phyloP scores from a whole-genome alignment of 345 rosid genomes.

The Eucalyptus camaldulensis region DNA sequence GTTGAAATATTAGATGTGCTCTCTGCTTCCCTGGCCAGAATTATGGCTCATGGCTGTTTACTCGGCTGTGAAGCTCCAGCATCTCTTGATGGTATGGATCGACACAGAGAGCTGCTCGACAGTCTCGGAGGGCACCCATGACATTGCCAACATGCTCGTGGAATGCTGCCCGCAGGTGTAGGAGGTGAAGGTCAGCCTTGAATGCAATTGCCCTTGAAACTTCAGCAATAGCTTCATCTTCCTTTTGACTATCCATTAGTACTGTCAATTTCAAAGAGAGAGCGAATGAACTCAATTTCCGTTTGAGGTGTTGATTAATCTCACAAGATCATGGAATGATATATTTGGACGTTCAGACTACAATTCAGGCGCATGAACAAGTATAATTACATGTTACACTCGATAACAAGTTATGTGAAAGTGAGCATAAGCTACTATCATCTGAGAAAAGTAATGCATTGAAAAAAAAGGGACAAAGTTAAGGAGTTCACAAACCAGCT shows the following conservation, averaged over 20 bases:
- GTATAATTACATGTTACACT: neutral
- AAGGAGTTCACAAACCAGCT: neutral
- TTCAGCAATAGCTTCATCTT: conserved; percentile 83
- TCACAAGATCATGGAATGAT: neutral
- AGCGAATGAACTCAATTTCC: neutral
- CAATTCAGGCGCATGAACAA: neutral
- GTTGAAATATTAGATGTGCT: neutral
- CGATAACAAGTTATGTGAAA: neutral
- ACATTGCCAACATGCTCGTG: conserved; percentile 78
- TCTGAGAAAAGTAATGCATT: neutral
- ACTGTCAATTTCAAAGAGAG: conserved; percentile 24
- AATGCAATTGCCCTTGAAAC: conserved; percentile 81
- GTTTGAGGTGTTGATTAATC: neutral
- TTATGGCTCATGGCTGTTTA: conserved; percentile 87
- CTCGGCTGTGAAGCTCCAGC: conserved; percentile 87
- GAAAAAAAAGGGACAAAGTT: neutral
- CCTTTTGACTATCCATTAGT: conserved; percentile 82
- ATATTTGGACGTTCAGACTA: neutral
- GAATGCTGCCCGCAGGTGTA: conserved; percentile 89
- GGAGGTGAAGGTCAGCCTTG: conserved; percentile 91
- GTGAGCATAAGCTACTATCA: neutral
- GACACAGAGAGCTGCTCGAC: conserved; percentile 91
- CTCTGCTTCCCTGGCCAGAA: neutral
- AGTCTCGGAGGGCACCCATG: conserved; percentile 57
- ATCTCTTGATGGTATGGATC: conserved; percentile 94